phyloP scores from a whole-genome alignment of 2,329 filamentous ascomycete species.

The Phaeoacremonium minimum region DNA sequence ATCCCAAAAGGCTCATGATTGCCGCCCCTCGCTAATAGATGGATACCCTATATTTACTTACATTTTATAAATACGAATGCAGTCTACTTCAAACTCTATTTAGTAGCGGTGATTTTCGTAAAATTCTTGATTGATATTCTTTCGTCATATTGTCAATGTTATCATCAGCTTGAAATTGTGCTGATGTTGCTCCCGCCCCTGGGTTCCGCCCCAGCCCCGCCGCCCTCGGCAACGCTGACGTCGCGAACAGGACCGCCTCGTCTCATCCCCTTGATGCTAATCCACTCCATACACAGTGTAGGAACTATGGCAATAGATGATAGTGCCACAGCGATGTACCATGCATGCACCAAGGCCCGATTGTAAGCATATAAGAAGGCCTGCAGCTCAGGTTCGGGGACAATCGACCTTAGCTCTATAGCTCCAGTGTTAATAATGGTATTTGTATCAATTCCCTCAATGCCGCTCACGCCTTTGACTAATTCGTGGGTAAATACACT shows the following conservation, averaged over 20 bases:
- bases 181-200: no score
- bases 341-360: background rate
- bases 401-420: background rate
- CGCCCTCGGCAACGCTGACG: no score
- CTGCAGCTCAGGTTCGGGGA: background rate
- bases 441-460: background rate
- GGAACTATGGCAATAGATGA: background rate
- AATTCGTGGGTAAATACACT: slow-evolving; percentile 12
- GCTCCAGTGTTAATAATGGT: background rate
- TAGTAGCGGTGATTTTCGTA: no score
- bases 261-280: background rate
- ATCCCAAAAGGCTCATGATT: no score
- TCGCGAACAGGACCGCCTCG: background rate
- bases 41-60: no score
- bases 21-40: no score
- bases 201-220: no score
- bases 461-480: background rate
- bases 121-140: no score
- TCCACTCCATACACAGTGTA: background rate
- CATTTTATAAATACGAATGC: no score
- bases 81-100: no score
- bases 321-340: background rate
- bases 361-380: background rate
- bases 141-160: no score
- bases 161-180: no score